A percentile compares a stretch with the other conserved stretches of the same genome.
These are phyloP conservation scores for Claviceps maximensis DNA, from an alignment of 2,329 filamentous ascomycete genomes.

Conservation along the genomic window DNA sequence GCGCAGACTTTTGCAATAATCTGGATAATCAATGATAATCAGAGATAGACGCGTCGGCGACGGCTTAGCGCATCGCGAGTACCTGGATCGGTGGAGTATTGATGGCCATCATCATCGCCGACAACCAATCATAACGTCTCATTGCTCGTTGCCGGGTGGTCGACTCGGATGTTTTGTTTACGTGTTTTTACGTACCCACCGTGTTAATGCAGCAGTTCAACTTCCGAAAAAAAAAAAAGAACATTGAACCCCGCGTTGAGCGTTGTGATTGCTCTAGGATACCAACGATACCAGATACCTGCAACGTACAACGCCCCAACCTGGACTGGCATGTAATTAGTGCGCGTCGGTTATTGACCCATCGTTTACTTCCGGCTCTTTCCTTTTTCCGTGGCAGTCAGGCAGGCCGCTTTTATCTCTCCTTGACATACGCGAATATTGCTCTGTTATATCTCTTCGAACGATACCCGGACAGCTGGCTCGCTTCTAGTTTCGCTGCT, in stretches of 20 bases:
- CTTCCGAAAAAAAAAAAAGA: background rate
- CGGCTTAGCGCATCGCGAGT: background rate
- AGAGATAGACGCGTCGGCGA: background rate
- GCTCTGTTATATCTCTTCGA: background rate
- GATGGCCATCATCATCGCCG: background rate
- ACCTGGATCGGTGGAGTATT: background rate
- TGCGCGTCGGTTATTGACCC: background rate
- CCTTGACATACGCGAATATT: background rate
- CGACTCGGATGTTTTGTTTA: conserved; percentile 13
- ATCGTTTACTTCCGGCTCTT: background rate
- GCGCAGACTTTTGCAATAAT: background rate
- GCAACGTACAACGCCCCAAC: background rate
- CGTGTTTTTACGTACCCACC: conserved; percentile 4
- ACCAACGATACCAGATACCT: background rate
- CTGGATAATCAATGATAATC: background rate
- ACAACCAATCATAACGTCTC: background rate
- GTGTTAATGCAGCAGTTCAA: conserved; percentile 1
- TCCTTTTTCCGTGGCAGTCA: background rate
- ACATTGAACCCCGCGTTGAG: conserved; percentile 11
- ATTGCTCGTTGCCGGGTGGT: conserved; percentile 12
- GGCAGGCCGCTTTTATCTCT: background rate
- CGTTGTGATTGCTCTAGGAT: background rate
- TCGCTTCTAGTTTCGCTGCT: background rate
- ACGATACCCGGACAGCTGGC: background rate
- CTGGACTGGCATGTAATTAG: background rate